Conservation (phyloP, 202 grass and related monocot genomes). For the Carex arenaria region DNA sequence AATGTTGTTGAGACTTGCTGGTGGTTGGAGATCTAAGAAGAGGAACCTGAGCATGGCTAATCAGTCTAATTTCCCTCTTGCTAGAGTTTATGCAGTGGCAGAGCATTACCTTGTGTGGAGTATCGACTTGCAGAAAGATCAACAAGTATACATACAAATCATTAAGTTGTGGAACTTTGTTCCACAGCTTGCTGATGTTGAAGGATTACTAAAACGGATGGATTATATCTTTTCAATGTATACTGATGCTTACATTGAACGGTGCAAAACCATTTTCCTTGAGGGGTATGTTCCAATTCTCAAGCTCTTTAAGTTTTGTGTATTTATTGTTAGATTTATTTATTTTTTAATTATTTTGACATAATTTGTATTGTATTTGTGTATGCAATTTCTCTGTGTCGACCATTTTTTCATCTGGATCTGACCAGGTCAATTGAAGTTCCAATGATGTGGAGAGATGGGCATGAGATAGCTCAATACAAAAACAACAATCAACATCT, state of each 20-base stretch:
- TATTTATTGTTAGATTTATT: neutral
- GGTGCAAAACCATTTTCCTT: slow-evolving; percentile 36
- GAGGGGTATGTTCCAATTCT: slow-evolving; percentile 42
- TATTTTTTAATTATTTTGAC: neutral
- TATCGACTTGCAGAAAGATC: slow-evolving; percentile 53
- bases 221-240: slow-evolving; percentile 73
- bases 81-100: slow-evolving; percentile 44
- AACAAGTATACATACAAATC: slow-evolving; percentile 46
- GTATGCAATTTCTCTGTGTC: neutral
- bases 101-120: slow-evolving; percentile 74
- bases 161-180: slow-evolving; percentile 75
- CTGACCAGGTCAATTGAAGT: slow-evolving; percentile 52
- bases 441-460: slow-evolving; percentile 51
- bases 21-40: slow-evolving; percentile 48
- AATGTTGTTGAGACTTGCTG: slow-evolving; percentile 55
- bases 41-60: neutral
- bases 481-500: slow-evolving; percentile 27
- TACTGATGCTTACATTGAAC: slow-evolving; percentile 53
- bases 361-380: neutral
- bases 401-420: neutral
- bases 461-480: slow-evolving; percentile 45
- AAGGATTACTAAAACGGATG: slow-evolving; percentile 44
- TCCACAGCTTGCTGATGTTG: slow-evolving; percentile 33
- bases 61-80: slow-evolving; percentile 33
- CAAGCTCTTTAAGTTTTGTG: neutral